phyloP scores from a whole-genome alignment of 345 rosid genomes.

The Gossypium sturtianum region DNA sequence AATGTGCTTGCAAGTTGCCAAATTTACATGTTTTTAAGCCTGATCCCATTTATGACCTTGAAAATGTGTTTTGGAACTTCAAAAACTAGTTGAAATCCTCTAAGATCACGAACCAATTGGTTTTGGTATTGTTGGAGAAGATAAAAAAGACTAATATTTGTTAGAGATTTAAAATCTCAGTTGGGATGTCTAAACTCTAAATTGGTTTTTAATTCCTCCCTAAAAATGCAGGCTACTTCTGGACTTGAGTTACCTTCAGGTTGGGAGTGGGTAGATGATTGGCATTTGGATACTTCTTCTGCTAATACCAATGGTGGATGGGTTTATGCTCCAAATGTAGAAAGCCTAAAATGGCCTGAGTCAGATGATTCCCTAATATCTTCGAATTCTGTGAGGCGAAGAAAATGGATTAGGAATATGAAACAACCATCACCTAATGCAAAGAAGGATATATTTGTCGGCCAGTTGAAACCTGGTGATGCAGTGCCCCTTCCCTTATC shows the following conservation, averaged over 20 bases:
- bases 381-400: slow-evolving; percentile 53
- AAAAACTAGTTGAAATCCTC: neutral
- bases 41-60: neutral
- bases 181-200: neutral
- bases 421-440: slow-evolving; percentile 26
- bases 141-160: neutral
- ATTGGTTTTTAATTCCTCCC: slow-evolving; percentile 6
- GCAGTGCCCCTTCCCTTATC: slow-evolving; percentile 61
- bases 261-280: slow-evolving; percentile 58
- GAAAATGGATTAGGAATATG: slow-evolving; percentile 56
- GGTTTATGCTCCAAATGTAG: slow-evolving; percentile 57
- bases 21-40: neutral
- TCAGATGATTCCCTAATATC: slow-evolving; percentile 35
- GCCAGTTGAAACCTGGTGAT: slow-evolving; percentile 67
- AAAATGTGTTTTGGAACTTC: neutral
- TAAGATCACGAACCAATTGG: neutral
- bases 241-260: slow-evolving; percentile 34
- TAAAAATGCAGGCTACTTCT: slow-evolving; percentile 25
- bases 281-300: slow-evolving; percentile 46
- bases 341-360: slow-evolving; percentile 53
- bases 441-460: slow-evolving; percentile 45
- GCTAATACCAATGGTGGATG: slow-evolving; percentile 46
- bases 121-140: neutral
- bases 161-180: neutral
- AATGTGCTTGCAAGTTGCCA: neutral